Base-by-base conservation (phyloP, 371 early-diverging fungal genomes). In the Chytridium lagenaria region DNA sequence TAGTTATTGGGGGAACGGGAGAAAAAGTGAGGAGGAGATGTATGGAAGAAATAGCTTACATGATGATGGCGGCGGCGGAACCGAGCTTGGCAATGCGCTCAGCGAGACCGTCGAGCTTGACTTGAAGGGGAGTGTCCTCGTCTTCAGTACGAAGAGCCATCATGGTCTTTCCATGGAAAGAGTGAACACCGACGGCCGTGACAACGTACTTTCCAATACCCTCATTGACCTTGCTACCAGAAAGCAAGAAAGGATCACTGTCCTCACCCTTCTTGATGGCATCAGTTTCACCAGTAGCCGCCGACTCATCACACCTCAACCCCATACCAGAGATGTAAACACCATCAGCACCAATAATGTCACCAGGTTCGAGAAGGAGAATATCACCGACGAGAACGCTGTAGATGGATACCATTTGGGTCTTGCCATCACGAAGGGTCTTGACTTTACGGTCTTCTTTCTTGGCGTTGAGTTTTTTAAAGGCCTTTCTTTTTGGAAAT, bases 11-110 rank as follows among this genome's bases (percentile, higher is more conserved):
- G n/a, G n/a, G n/a, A n/a, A n/a, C n/a, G n/a, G n/a, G n/a, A n/a
- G n/a, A 30, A 57, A 57, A 5, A 57, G 57, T 15, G 5, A 57
- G 5, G 30, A 7, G 23, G 57, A 57, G 26, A 5, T 30, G 57
- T 15, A 10, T 7, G 26, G 23, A 57, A 57, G 26, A 10, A 23
- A 57, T 19, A 44, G n/a, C 57, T 30, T 26, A 57, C 89, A 96
- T 90, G 66, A 90, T 72, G n/a, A 93, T 65, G 7, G 94, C 94
- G 52, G 92, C 90, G 38, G 90, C 84, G 77, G 92, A 86, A 61
- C 96, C 98, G 67, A 93, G 83, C 80, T 95, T 95, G 63, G 96
- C 96, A 73, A 98, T 96, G 57, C 89, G 86, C 73, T 94, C 94
- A n/a, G 97, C 95, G 3, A 97, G 82, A 3, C 74, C 74, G 61